Conservation (phyloP, 768 basidiomycete species). For the Tremella yokohamensis region DNA sequence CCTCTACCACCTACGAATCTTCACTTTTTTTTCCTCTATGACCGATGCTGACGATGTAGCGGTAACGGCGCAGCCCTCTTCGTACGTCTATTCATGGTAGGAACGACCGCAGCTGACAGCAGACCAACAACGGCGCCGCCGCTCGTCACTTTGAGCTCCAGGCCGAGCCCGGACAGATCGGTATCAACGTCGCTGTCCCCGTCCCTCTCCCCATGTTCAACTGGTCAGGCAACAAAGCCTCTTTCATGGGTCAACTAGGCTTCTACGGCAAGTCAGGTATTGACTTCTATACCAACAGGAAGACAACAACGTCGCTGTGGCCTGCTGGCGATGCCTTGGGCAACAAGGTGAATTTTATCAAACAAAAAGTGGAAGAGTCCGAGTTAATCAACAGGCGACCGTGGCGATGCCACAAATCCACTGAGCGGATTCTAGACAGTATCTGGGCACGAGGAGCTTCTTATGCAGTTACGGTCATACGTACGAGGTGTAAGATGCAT, state of each 20-base stretch:
- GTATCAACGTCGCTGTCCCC: constrained; percentile 67
- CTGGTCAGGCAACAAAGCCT: constrained; percentile 86
- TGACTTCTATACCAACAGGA: constrained; percentile 94
- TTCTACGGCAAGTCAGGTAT: constrained; percentile 91
- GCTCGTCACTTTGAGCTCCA: constrained; percentile 86
- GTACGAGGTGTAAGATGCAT: too few relatives aligned
- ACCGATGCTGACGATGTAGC: constrained; percentile 33
- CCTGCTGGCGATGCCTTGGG: constrained; percentile 62
- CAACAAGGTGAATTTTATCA: constrained; percentile 39
- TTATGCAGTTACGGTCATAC: too few relatives aligned
- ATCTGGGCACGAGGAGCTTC: not conserved
- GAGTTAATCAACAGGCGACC: constrained; percentile 23
- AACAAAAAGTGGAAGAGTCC: not conserved
- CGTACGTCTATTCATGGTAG: constrained; percentile 58
- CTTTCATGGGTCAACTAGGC: constrained; percentile 73
- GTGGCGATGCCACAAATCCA: constrained; percentile 44
- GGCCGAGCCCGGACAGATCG: constrained; percentile 84
- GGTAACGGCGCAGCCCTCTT: constrained; percentile 93
- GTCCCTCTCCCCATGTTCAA: constrained; percentile 87
- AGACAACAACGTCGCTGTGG: constrained; percentile 94
- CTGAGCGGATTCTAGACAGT: constrained; percentile 6
- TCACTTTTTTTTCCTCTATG: not conserved
- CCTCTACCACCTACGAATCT: not conserved
- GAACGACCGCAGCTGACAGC: not conserved
- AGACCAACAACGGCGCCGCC: constrained; percentile 87